phyloP scores from a whole-genome alignment of 2,329 filamentous ascomycete genomes.

The Cercospora sp. region DNA sequence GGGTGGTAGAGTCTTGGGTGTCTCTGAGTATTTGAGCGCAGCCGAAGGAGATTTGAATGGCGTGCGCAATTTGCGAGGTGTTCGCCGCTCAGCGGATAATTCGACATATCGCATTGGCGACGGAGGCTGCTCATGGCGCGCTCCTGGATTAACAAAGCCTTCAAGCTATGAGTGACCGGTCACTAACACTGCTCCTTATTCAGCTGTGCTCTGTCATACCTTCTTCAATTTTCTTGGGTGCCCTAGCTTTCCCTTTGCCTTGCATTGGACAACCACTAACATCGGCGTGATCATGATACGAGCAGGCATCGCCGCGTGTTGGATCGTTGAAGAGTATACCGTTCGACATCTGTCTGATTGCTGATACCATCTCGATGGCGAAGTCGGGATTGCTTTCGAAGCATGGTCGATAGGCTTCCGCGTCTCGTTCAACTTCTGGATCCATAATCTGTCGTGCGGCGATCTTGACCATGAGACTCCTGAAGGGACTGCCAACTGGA shows the following conservation, averaged over 20 bases:
- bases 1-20: background rate
- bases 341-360: slow-evolving; percentile 52
- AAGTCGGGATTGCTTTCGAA: slow-evolving; percentile 54
- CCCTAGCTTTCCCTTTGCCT: slow-evolving; percentile 24
- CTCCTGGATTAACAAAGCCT: slow-evolving; percentile 14
- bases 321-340: slow-evolving; percentile 56
- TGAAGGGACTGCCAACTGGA: slow-evolving; percentile 49
- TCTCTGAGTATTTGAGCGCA: background rate
- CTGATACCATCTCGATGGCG: slow-evolving; percentile 55
- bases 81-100: slow-evolving; percentile 27
- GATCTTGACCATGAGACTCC: slow-evolving; percentile 53
- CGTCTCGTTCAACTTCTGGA: slow-evolving; percentile 51
- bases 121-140: background rate
- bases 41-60: slow-evolving; percentile 3
- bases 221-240: slow-evolving; percentile 15
- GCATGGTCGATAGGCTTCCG: slow-evolving; percentile 52
- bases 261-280: slow-evolving; percentile 21
- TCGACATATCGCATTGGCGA: slow-evolving; percentile 16
- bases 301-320: slow-evolving; percentile 48
- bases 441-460: slow-evolving; percentile 61
- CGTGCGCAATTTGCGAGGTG: slow-evolving; percentile 29
- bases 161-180: slow-evolving; percentile 27
- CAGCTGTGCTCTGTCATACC: slow-evolving; percentile 11
- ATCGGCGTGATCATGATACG: slow-evolving; percentile 54
- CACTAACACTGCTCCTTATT: background rate